phyloP scores from a whole-genome alignment of 2,329 filamentous ascomycete species.

The Paecilomyces dactylethromorphus region DNA sequence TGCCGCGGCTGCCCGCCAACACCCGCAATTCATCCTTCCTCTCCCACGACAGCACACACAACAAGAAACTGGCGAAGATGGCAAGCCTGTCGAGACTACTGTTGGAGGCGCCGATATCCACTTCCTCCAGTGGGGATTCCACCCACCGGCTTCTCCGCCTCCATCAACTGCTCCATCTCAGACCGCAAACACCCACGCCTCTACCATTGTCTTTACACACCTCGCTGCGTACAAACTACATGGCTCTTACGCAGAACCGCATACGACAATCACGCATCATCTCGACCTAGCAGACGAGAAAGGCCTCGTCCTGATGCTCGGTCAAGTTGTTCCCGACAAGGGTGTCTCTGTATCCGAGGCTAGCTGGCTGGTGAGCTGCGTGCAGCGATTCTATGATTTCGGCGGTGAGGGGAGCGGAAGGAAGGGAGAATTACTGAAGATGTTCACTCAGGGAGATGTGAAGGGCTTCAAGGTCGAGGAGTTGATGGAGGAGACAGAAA shows the following conservation, averaged over 20 bases:
- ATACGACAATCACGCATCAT: slow-evolving; percentile 92
- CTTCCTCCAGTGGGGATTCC: slow-evolving; percentile 94
- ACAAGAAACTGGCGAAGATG: slow-evolving; percentile 13
- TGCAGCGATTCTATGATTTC: slow-evolving; percentile 83
- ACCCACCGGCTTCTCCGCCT: slow-evolving; percentile 46
- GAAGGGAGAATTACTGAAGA: slow-evolving; percentile 66
- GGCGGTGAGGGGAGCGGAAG: slow-evolving; percentile 51
- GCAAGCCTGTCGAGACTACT: slow-evolving; percentile 15
- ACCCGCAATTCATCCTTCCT: slow-evolving; percentile 88
- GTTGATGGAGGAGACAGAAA: slow-evolving; percentile 84
- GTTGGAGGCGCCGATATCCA: slow-evolving; percentile 76
- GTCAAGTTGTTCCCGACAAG: slow-evolving; percentile 66
- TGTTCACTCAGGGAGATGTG: slow-evolving; percentile 72
- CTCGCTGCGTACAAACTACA: slow-evolving; percentile 87
- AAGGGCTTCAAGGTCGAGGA: slow-evolving; percentile 72
- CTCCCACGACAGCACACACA: slow-evolving; percentile 48
- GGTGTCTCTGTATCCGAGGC: slow-evolving; percentile 75
- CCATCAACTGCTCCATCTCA: slow-evolving; percentile 12
- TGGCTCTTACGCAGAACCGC: slow-evolving; percentile 82
- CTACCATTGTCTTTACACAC: slow-evolving; percentile 85
- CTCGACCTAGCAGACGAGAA: slow-evolving; percentile 68
- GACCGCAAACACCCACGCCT: slow-evolving; percentile 50
- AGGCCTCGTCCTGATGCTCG: slow-evolving; percentile 79
- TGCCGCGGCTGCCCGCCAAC: slow-evolving; percentile 60
- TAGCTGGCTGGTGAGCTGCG: slow-evolving; percentile 83